Evolutionary conservation across 176 grass and related monocot species (phyloP), one percentile per base, ranked within the genome.

Genomic region (Microstegium vimineum): DNA sequence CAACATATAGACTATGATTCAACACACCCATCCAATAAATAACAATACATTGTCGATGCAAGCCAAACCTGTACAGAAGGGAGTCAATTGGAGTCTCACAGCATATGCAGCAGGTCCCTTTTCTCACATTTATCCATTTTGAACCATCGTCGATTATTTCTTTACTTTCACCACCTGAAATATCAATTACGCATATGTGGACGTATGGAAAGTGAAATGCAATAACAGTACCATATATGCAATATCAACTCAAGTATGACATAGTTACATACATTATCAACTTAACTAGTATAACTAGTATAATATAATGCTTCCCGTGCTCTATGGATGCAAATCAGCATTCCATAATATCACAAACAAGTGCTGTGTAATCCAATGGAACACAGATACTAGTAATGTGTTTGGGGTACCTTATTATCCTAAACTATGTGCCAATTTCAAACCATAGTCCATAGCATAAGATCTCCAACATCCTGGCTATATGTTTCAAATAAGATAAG

Each of bases 31-130:
- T 23, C 32, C 16, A 70, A 25, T 43, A 34, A 41, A 62, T 23
- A 68, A 72, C 14, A n/a, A n/a, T 23, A 45, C 23, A 10, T 46
- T 4, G 32, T 27, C 2, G 5, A 20, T 11, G 45, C 35, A 34
- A 47, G 14, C 52, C 70, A 38, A 43, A 98, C 95, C 95, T 94
- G 86, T 98, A 98, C 82, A 98, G 69, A 86, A 98, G 95, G 54
- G 95, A 91, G 73, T 98, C 95, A 61, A 98, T 94, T 40, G 94
- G 88, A 91, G 84, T 89, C 66, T 94, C 88, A 15, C 88, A 93
- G 75, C 95, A 98, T 83, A 94, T 85, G 75, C 95, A 94, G 36
- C 95, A 98, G 27, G 79, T 91, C 45, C 95, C 95, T 90, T 93
- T 94, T 70, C 92, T 94, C 43, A 94, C 92, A 69, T 93, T 85